Evolutionary conservation across 352 stramenopile species (phyloP).

Genomic region (Phytophthora pistaciae): DNA sequence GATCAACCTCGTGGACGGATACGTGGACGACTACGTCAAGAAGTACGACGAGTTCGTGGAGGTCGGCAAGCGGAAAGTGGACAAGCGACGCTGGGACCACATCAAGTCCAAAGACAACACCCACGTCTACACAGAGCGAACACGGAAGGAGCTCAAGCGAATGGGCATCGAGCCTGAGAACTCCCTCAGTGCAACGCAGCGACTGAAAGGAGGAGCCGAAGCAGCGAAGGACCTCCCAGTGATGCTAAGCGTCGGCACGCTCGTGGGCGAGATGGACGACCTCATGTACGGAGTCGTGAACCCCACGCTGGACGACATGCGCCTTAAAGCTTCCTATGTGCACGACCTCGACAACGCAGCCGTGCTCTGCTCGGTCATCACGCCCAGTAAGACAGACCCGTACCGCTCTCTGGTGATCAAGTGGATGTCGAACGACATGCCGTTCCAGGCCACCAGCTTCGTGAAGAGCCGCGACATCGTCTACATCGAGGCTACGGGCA

Average conservation of each 20-base stretch:
- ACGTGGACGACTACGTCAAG: slow-evolving; percentile 27
- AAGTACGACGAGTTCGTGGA: slow-evolving; percentile 37
- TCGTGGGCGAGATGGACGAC: slow-evolving; percentile 38
- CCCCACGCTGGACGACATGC: slow-evolving; percentile 36
- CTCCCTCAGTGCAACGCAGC: slow-evolving; percentile 5
- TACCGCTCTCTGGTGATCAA: slow-evolving; percentile 39
- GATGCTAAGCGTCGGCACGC: slow-evolving; percentile 27
- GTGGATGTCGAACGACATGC: slow-evolving; percentile 38
- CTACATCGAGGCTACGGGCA: slow-evolving; percentile 44
- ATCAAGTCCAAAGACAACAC: slow-evolving; percentile 32
- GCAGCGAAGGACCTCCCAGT: slow-evolving; percentile 20
- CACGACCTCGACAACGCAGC: slow-evolving; percentile 28
- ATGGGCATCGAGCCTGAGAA: slow-evolving; percentile 19
- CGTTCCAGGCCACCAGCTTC: slow-evolving; percentile 16
- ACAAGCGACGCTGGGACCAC: slow-evolving; percentile 24
- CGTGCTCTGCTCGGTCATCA: slow-evolving; percentile 25
- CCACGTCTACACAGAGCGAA: slow-evolving; percentile 21
- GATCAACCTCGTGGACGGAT: slow-evolving; percentile 17
- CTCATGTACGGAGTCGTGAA: slow-evolving; percentile 43
- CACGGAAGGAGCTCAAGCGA: slow-evolving; percentile 10
- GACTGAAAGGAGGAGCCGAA: background rate
- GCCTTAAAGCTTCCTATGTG: slow-evolving; percentile 32
- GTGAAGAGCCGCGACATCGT: slow-evolving; percentile 43
- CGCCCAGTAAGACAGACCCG: slow-evolving; percentile 29
- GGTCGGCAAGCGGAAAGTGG: slow-evolving; percentile 21